phyloP scores from a whole-genome alignment of 257 asterid species.

The Nicotiana knightiana region DNA sequence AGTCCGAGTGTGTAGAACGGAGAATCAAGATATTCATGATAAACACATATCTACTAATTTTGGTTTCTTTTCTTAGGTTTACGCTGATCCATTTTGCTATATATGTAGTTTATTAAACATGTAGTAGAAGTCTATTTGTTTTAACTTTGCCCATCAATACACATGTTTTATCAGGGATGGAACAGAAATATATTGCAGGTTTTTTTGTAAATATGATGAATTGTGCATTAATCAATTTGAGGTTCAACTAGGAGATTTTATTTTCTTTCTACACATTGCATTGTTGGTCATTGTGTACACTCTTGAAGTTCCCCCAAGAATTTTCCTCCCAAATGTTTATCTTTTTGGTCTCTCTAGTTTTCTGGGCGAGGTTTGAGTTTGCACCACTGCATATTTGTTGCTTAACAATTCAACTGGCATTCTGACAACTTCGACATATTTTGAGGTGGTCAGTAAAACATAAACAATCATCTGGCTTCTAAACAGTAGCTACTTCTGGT shows the following conservation, averaged over 20 bases:
- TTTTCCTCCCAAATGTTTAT: not conserved
- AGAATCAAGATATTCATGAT: not conserved
- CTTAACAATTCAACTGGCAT: not conserved
- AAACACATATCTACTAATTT: not conserved
- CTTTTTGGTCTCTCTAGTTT: too few species aligned
- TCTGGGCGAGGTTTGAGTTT: not conserved
- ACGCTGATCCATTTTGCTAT: not conserved
- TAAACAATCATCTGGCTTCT: not conserved
- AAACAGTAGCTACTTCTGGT: not conserved
- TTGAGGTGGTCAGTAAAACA: not conserved
- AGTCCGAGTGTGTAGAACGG: not conserved
- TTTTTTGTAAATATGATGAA: not conserved
- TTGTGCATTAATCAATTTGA: not conserved
- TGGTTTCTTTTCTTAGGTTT: not conserved
- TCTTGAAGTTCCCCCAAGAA: not conserved
- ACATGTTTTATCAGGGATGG: not conserved
- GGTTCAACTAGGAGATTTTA: not conserved
- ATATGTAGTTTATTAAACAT: not conserved
- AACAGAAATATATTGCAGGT: not conserved
- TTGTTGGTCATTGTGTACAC: not conserved
- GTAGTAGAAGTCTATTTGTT: not conserved
- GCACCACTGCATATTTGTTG: not conserved
- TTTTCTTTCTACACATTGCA: not conserved
- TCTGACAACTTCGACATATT: not conserved
- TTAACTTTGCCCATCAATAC: not conserved